These are phyloP conservation scores for Lathyrus sativus DNA, from an alignment of 306 rosid species.

Conservation along the genomic window DNA sequence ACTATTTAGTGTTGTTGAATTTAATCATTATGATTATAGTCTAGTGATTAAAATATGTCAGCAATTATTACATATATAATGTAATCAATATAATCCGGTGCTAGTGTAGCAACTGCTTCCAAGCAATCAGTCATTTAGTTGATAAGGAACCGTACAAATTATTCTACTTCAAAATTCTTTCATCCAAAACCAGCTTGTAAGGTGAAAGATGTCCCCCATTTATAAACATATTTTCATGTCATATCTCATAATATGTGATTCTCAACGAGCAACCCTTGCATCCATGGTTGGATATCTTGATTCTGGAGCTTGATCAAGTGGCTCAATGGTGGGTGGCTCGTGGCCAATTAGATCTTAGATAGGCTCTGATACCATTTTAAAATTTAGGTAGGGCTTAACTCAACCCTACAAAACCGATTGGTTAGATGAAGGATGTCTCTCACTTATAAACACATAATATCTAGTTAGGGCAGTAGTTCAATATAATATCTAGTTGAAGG, in stretches of 20 bases:
- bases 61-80: conserved; percentile 13
- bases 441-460: background rate
- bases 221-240: background rate
- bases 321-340: background rate
- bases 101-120: conserved; percentile 10
- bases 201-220: background rate
- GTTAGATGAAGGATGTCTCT: background rate
- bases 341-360: no score
- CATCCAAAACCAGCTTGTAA: background rate
- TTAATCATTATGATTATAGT: background rate
- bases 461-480: background rate
- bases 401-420: background rate
- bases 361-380: background rate
- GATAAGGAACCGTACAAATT: background rate
- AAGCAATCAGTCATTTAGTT: conserved; percentile 24
- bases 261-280: background rate
- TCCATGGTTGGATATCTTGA: background rate
- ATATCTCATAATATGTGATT: background rate
- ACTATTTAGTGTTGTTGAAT: background rate
- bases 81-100: conserved; percentile 12
- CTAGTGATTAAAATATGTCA: conserved; percentile 8
- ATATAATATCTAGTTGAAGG: conserved; percentile 2
- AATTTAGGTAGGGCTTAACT: background rate
- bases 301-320: background rate
- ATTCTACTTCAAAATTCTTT: conserved; percentile 24